phyloP scores from a whole-genome alignment of 2,329 filamentous ascomycete species.

The Aspergillus pseudoglaucus region DNA sequence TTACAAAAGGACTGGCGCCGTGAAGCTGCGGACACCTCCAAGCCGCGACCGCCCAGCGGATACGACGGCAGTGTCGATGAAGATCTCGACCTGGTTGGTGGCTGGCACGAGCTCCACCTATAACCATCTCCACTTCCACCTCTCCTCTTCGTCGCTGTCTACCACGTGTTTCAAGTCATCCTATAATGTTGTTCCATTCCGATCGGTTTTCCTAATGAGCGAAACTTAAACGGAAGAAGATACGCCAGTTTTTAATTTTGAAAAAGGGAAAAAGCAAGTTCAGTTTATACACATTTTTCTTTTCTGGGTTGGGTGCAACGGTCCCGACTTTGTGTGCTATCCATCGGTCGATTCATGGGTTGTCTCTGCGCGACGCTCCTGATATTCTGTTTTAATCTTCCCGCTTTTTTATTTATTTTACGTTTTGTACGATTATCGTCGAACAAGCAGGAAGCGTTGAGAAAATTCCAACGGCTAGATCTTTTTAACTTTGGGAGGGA shows the following conservation, averaged over 20 bases:
- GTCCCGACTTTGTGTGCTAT: neutral
- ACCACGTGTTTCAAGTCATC: constrained; percentile 6
- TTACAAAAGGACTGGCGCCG: constrained; percentile 44
- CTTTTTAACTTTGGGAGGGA: too few species aligned
- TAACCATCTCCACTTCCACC: constrained; percentile 27
- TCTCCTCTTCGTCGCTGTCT: constrained; percentile 5
- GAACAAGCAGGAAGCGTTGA: neutral
- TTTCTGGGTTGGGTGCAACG: neutral
- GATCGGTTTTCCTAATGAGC: constrained; percentile 6
- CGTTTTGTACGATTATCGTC: neutral
- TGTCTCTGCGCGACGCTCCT: neutral
- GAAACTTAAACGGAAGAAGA: neutral
- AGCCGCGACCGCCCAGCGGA: constrained; percentile 26
- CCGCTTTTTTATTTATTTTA: neutral
- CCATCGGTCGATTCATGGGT: neutral
- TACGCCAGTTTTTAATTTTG: too few species aligned
- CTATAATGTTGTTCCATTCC: constrained; percentile 14
- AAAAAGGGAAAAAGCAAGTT: neutral
- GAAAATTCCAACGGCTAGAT: neutral
- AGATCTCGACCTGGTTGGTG: constrained; percentile 91
- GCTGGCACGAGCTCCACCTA: constrained; percentile 68
- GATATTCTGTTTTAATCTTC: neutral
- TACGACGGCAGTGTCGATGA: constrained; percentile 55
- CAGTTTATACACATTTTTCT: neutral
- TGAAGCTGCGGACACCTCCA: constrained; percentile 24